Conservation (phyloP, 2,329 filamentous ascomycete genomes). For the Fusarium scirpi region DNA sequence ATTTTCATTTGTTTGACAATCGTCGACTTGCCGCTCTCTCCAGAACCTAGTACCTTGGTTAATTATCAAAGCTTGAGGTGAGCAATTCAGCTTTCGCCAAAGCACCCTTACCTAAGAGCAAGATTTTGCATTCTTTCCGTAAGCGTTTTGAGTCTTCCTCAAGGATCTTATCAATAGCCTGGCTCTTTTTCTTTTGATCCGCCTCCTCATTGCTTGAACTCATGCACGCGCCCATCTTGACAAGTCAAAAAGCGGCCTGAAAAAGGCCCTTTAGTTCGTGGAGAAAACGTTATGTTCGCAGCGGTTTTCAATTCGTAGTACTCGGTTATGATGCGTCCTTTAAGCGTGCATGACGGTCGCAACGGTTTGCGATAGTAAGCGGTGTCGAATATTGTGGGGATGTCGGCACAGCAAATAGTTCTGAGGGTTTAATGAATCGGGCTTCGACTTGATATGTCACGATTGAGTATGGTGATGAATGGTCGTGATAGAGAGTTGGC, state of each 20-base stretch:
- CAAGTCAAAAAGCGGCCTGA: conserved; percentile 32
- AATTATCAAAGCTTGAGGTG: conserved; percentile 21
- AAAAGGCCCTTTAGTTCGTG: conserved; percentile 24
- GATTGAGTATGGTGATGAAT: conserved; percentile 22
- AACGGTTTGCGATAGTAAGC: conserved; percentile 25
- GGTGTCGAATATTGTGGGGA: conserved; percentile 23
- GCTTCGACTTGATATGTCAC: not conserved
- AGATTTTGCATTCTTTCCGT: conserved; percentile 98
- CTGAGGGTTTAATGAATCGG: conserved; percentile 1
- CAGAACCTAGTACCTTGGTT: conserved; percentile 76
- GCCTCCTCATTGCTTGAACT: conserved; percentile 87
- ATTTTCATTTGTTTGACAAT: conserved; percentile 99
- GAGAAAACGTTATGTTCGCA: conserved; percentile 16
- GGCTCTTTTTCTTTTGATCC: conserved; percentile 95
- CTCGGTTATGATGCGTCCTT: conserved; percentile 31
- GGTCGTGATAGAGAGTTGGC: conserved; percentile 33
- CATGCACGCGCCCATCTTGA: conserved; percentile 91
- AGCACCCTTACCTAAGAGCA: conserved; percentile 81
- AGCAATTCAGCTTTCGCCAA: conserved; percentile 19
- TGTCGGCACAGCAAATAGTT: conserved; percentile 1
- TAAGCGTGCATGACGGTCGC: conserved; percentile 46
- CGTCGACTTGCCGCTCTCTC: conserved; percentile 98
- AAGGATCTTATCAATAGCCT: conserved; percentile 91
- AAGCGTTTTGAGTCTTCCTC: conserved; percentile 95
- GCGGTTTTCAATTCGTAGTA: conserved; percentile 29